phyloP scores from a whole-genome alignment of 2,329 filamentous ascomycete genomes.

The Lachnellula arida region DNA sequence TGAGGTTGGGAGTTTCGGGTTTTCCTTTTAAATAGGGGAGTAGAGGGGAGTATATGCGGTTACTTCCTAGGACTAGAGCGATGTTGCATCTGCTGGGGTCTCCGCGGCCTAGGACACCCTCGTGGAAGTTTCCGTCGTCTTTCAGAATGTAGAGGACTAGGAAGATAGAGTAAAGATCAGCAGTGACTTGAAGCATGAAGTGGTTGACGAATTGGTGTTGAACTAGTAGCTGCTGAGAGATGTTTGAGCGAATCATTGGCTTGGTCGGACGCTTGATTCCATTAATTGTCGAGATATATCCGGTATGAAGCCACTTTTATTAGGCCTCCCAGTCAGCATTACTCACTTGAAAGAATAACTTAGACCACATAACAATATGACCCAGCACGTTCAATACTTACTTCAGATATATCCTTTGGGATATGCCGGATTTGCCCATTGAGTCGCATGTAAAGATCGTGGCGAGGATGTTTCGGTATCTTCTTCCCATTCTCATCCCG shows the following conservation, averaged over 20 bases:
- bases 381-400: not conserved
- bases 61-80: not conserved
- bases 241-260: not conserved
- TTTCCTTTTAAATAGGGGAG: not conserved
- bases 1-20: not conserved
- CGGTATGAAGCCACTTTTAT: not conserved
- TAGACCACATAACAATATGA: too few relatives aligned
- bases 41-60: not conserved
- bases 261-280: not conserved
- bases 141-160: not conserved
- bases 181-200: not conserved
- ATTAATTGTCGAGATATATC: not conserved
- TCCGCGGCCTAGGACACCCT: not conserved
- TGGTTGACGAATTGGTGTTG: not conserved
- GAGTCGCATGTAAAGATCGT: not conserved
- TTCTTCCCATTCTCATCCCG: not conserved
- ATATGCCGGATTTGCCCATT: not conserved
- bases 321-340: too few relatives aligned
- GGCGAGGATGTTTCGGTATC: not conserved
- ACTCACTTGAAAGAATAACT: too few relatives aligned
- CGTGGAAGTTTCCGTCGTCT: not conserved
- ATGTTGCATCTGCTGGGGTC: not conserved
- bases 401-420: not conserved
- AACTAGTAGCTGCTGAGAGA: not conserved
- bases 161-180: not conserved